Evolutionary conservation across 108 stramenopile species (phyloP).

Genomic region (Nitzschia sp.): DNA sequence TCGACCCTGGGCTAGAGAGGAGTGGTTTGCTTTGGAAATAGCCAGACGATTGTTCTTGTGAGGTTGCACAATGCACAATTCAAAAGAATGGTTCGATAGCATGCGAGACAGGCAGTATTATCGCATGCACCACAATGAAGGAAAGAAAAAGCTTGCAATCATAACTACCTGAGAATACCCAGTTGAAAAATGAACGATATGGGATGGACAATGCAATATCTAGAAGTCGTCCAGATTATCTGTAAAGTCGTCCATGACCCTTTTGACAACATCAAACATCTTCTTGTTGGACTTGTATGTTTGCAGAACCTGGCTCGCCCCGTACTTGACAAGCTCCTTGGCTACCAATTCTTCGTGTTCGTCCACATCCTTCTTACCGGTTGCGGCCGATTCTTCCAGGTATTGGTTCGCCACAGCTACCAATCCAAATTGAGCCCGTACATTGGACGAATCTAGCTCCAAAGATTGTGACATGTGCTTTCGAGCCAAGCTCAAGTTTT

Average conservation of each 20-base stretch:
- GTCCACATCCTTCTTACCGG: constrained; percentile 48
- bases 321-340: constrained; percentile 65
- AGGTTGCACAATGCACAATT: too few relatives aligned
- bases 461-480: constrained; percentile 82
- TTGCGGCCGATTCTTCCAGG: constrained; percentile 51
- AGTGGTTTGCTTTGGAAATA: too few relatives aligned
- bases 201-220: too few relatives aligned
- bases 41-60: too few relatives aligned
- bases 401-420: constrained; percentile 66
- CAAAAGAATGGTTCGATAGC: too few relatives aligned
- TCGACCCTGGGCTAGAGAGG: too few relatives aligned
- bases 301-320: constrained; percentile 54
- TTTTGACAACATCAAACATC: constrained; percentile 48
- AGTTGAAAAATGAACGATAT: too few relatives aligned
- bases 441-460: constrained; percentile 62
- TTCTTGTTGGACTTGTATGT: constrained; percentile 56
- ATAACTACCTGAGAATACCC: too few relatives aligned
- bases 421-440: constrained; percentile 72
- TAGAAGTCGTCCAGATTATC: constrained; percentile 18
- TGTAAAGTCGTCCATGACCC: constrained; percentile 48
- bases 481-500: constrained; percentile 60
- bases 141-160: too few relatives aligned
- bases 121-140: too few relatives aligned
- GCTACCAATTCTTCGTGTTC: constrained; percentile 69
- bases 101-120: too few relatives aligned